These are phyloP conservation scores for Sistotremastrum niveocremeum DNA, from an alignment of 768 basidiomycete genomes.

Conservation along the genomic window DNA sequence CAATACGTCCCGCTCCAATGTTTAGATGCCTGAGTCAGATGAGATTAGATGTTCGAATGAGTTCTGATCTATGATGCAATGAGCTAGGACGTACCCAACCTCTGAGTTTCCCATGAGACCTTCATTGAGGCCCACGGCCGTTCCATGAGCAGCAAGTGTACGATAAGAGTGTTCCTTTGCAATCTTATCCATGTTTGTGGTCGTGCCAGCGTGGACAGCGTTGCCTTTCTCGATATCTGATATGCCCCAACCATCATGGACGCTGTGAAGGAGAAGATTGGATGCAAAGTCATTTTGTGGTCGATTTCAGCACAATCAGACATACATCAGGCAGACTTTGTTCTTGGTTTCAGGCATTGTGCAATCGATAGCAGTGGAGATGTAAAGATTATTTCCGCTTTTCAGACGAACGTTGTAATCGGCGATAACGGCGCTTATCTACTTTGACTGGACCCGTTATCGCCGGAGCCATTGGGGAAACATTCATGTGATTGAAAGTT, in stretches of 20 bases:
- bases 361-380: too few relatives aligned
- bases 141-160: slow-evolving; percentile 69
- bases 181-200: slow-evolving; percentile 83
- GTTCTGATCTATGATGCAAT: background rate
- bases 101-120: slow-evolving; percentile 98
- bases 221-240: slow-evolving; percentile 62
- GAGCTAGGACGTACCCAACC: slow-evolving; percentile 59
- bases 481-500: too few relatives aligned
- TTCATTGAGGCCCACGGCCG: slow-evolving; percentile 85
- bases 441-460: too few relatives aligned
- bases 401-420: too few relatives aligned
- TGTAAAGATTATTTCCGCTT: too few relatives aligned
- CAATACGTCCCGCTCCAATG: slow-evolving; percentile 87
- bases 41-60: slow-evolving; percentile 1
- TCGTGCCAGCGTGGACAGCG: slow-evolving; percentile 74
- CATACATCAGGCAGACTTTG: slow-evolving; percentile 87
- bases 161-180: slow-evolving; percentile 62
- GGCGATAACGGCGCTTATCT: too few relatives aligned
- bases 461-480: too few relatives aligned
- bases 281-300: background rate
- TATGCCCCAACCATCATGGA: slow-evolving; percentile 96
- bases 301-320: slow-evolving; percentile 3
- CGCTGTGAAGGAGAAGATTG: slow-evolving; percentile 27
- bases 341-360: slow-evolving; percentile 52
- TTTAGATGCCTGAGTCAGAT: slow-evolving; percentile 63